phyloP scores from a whole-genome alignment of 371 early-diverging fungal genomes.

The Mucor mucedo region DNA sequence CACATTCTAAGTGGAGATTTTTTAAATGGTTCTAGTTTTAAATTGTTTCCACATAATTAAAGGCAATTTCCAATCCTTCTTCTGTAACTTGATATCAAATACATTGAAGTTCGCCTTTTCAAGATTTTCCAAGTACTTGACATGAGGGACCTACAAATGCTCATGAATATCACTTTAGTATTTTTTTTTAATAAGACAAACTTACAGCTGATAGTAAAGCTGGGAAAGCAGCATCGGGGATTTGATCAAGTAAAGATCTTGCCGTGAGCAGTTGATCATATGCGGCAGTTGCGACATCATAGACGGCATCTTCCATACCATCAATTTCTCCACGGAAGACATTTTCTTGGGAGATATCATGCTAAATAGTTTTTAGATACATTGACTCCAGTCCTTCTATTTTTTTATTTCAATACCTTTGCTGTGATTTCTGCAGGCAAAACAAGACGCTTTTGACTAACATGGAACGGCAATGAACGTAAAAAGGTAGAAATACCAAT shows the following conservation, averaged over 20 bases:
- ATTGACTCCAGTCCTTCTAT: too few relatives aligned
- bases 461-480: conserved; percentile 72
- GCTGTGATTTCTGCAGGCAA: conserved; percentile 80
- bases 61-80: conserved; percentile 75
- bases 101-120: conserved; percentile 77
- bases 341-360: conserved; percentile 72
- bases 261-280: conserved; percentile 83
- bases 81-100: conserved; percentile 63
- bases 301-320: conserved; percentile 72
- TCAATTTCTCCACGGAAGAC: conserved; percentile 72
- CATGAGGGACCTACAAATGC: conserved; percentile 52
- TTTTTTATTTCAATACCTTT: conserved; percentile 58
- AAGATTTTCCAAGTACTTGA: conserved; percentile 66
- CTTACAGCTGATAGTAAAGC: conserved; percentile 70
- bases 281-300: conserved; percentile 82
- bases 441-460: conserved; percentile 65
- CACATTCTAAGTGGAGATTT: neutral
- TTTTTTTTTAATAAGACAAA: neutral
- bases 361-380: conserved; percentile 37
- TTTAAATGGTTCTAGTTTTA: conserved; percentile 26
- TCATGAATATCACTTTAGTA: neutral
- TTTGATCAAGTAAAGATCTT: conserved; percentile 59
- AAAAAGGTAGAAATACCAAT: conserved; percentile 80
- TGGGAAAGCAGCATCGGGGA: conserved; percentile 64
- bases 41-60: conserved; percentile 59